These are phyloP conservation scores for Rosa multiflora DNA, from an alignment of 306 rosid genomes.

Conservation along the genomic window DNA sequence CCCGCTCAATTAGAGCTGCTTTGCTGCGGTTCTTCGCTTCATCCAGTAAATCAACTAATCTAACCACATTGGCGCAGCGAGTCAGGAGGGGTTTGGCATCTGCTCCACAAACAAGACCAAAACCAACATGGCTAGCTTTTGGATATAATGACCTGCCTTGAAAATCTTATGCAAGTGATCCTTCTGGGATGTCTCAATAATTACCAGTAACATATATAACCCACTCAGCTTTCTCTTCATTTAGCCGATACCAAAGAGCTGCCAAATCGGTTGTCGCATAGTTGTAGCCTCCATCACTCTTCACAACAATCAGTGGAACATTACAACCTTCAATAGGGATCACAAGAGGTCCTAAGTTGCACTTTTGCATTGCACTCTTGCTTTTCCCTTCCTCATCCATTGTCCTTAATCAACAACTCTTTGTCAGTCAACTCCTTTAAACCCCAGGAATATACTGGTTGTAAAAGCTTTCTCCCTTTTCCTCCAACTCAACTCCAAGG, in stretches of 20 bases:
- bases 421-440: conserved; percentile 54
- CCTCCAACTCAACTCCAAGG: no score
- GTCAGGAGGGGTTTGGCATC: conserved; percentile 88
- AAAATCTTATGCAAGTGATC: conserved; percentile 91
- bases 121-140: conserved; percentile 77
- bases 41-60: conserved; percentile 89
- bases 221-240: conserved; percentile 89
- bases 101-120: conserved; percentile 95
- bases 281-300: conserved; percentile 95
- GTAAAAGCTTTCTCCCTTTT: no score
- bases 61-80: conserved; percentile 75
- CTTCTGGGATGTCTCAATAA: conserved; percentile 49
- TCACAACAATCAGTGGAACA: conserved; percentile 91
- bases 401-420: conserved; percentile 66
- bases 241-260: conserved; percentile 83
- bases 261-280: conserved; percentile 86
- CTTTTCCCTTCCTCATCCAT: conserved; percentile 1
- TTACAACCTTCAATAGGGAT: conserved; percentile 44
- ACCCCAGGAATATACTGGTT: no score
- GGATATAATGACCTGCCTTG: conserved; percentile 50
- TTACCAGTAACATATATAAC: conserved; percentile 81
- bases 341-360: no score
- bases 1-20: conserved; percentile 65
- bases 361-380: conserved; percentile 33
- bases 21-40: conserved; percentile 94